Conservation (phyloP, 108 stramenopile genomes). For the Cyclotella atomus region DNA sequence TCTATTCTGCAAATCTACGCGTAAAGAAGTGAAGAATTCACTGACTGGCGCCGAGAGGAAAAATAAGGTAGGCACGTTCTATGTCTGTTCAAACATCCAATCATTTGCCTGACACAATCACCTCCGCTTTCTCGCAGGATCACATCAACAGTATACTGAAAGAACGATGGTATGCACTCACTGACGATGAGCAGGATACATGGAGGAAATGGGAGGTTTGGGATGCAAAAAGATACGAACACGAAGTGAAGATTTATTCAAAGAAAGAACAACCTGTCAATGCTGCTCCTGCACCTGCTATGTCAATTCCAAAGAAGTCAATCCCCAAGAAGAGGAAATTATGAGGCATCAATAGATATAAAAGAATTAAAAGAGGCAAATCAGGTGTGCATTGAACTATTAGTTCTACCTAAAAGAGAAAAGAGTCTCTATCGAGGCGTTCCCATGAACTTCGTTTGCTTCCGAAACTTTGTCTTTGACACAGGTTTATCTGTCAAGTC, state of each 20-base stretch:
- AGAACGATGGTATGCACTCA: constrained; percentile 68
- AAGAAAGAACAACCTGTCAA: constrained; percentile 21
- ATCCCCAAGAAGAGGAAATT: not conserved
- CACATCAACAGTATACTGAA: constrained; percentile 69
- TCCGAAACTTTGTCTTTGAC: too few species aligned
- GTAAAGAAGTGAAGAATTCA: constrained; percentile 75
- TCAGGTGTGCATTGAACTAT: too few species aligned
- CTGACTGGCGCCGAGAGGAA: constrained; percentile 62
- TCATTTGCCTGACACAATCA: not conserved
- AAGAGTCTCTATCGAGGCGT: too few species aligned
- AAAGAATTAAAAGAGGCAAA: too few species aligned
- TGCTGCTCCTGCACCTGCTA: not conserved
- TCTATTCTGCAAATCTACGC: constrained; percentile 68
- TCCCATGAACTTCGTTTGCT: too few species aligned
- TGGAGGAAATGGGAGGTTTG: constrained; percentile 83
- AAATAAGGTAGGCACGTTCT: constrained; percentile 57
- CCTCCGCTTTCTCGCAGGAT: constrained; percentile 36
- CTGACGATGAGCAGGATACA: constrained; percentile 65
- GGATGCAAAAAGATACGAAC: constrained; percentile 74
- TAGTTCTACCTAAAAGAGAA: too few species aligned
- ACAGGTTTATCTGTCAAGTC: too few species aligned
- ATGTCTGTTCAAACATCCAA: not conserved
- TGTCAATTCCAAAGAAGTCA: constrained; percentile 28
- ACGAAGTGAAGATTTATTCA: constrained; percentile 54
- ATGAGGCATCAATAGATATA: too few species aligned